These are phyloP conservation scores for Hyphopichia khmerensis DNA, from an alignment of 1,139 yeast species.

Conservation along the genomic window DNA sequence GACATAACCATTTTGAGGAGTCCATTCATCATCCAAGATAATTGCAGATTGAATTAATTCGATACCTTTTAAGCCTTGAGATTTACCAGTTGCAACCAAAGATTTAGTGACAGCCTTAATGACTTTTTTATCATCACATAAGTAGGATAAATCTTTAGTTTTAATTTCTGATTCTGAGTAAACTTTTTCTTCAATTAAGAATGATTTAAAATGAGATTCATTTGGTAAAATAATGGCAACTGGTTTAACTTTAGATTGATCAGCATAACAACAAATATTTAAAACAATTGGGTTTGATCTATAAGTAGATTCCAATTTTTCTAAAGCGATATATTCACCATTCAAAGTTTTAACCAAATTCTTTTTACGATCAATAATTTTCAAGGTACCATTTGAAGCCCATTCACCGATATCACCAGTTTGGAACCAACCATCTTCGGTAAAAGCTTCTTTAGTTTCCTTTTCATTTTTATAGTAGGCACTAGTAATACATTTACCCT, in stretches of 20 bases:
- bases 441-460: constrained; percentile 77
- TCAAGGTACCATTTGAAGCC: constrained; percentile 76
- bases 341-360: constrained; percentile 92
- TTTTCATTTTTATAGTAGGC: constrained; percentile 82
- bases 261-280: constrained; percentile 93
- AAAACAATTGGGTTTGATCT: constrained; percentile 76
- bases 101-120: constrained; percentile 54
- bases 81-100: constrained; percentile 71
- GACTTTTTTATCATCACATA: constrained; percentile 59
- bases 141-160: constrained; percentile 44
- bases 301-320: constrained; percentile 83
- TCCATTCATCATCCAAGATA: constrained; percentile 90
- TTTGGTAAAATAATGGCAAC: constrained; percentile 87
- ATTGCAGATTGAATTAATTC: constrained; percentile 82
- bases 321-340: constrained; percentile 98
- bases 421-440: constrained; percentile 88
- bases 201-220: constrained; percentile 59
- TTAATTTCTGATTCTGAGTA: constrained; percentile 49
- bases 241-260: constrained; percentile 81
- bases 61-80: constrained; percentile 81
- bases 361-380: constrained; percentile 91
- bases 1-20: constrained; percentile 91
- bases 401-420: constrained; percentile 98
- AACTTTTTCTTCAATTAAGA: constrained; percentile 54
- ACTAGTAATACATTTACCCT: constrained; percentile 69